phyloP scores from a whole-genome alignment of 2,329 filamentous ascomycete genomes.

The Byssoonygena ceratinophila region DNA sequence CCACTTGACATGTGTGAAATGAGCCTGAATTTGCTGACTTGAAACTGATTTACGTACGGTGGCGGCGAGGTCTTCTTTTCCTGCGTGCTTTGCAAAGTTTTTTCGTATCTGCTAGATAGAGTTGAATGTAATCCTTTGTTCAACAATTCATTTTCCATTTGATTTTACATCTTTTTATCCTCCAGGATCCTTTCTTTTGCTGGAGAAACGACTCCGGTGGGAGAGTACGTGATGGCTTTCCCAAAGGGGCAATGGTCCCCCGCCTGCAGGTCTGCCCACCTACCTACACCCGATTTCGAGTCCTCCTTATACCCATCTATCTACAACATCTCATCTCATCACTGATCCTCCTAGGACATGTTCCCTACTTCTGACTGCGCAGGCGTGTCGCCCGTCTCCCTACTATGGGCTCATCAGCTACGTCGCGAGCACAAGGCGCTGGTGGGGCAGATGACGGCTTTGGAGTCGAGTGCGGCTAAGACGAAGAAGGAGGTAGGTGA shows the following conservation, averaged over 20 bases:
- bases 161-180: background rate
- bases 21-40: background rate
- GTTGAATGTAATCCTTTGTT: background rate
- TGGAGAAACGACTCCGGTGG: background rate
- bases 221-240: background rate
- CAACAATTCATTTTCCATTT: background rate
- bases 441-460: slow-evolving; percentile 21
- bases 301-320: too few relatives aligned
- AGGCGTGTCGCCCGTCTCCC: slow-evolving; percentile 15
- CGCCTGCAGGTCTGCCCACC: background rate
- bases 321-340: background rate
- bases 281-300: too few relatives aligned
- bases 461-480: slow-evolving; percentile 15
- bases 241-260: background rate
- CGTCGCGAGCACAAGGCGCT: slow-evolving; percentile 30
- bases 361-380: background rate
- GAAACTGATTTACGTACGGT: background rate
- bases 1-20: background rate
- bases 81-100: background rate
- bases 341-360: too few relatives aligned
- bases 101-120: slow-evolving; percentile 1
- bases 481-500: background rate
- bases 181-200: background rate
- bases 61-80: background rate
- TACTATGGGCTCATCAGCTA: slow-evolving; percentile 34